Base-by-base conservation (phyloP, 371 early-diverging fungal species). In the Lichtheimia corymbifera region DNA sequence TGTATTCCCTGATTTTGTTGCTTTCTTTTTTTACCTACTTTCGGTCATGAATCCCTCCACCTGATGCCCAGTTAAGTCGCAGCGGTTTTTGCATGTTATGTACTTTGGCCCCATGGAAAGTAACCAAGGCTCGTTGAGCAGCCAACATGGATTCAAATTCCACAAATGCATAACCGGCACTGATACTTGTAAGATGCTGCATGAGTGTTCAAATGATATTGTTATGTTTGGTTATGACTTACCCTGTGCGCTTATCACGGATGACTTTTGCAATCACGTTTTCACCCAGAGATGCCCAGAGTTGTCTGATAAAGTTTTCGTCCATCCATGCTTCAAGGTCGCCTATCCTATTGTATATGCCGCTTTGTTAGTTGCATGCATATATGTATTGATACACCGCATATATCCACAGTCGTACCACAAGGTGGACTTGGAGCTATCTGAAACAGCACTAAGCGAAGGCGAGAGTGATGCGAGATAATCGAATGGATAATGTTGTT, bases 251-350 rank as follows among this genome's bases (percentile, higher is more conserved):
- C 77, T 66, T 70, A 73, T 97, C 93, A 88, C 93, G 73, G 88
- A 91, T 93, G 50, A 93, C 82, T 74, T 96, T 96, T 50, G 94
- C 93, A n/a, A 84, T 72, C 2, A 93, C 91, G 35, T 70, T 60
- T 68, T 92, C 91, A 25, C 92, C 91, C 25, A 85, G 50, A 11
- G 68, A 70, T n/a, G 71, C 74, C 94, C 93, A 94, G 5, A 89
- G 65, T 65, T 88, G 83, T 22, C 83, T 75, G 53, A 94, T 72
- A 71, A 79, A 92, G 53, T 75, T 77, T 58, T 94, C 93, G 68
- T 91, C 91, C 93, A 92, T 92, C 93, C 94, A 92, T 11, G 85
- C 80, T 62, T 92, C 92, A 24, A 93, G 77, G 58, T 92, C 92
- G 49, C 92, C 92, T 91, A 90, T 90, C 91, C 91, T 80, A 66